Evolutionary conservation across 116 monocot species (phyloP).

Genomic region (Dioscorea cayenensis): DNA sequence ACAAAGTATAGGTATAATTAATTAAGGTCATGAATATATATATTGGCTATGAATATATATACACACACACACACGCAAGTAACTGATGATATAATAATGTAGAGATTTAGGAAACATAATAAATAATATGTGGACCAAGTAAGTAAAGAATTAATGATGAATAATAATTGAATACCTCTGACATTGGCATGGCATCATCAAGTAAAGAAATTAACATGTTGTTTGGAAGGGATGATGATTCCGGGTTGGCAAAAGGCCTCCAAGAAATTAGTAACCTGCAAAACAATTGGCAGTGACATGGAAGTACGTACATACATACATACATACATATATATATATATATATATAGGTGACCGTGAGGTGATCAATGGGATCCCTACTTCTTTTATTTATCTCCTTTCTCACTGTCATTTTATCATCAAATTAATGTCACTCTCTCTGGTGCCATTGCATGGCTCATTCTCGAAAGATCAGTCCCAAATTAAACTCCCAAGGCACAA

Average conservation of each 20-base stretch:
- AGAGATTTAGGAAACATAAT: no score
- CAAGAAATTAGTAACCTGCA: slow-evolving; percentile 39
- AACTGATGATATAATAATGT: no score
- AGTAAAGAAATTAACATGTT: slow-evolving; percentile 18
- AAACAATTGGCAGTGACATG: slow-evolving; percentile 50
- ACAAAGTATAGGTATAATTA: no score
- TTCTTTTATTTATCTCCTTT: slow-evolving; percentile 33
- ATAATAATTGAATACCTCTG: slow-evolving; percentile 23
- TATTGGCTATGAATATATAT: no score
- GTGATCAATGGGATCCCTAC: slow-evolving; percentile 30
- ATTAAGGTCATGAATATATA: no score
- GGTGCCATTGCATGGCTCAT: slow-evolving; percentile 54
- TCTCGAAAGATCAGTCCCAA: slow-evolving; percentile 56
- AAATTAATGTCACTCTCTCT: slow-evolving; percentile 33
- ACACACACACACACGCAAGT: no score
- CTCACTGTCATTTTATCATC: slow-evolving; percentile 67
- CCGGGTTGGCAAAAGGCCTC: slow-evolving; percentile 41
- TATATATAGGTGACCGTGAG: slow-evolving; percentile 44
- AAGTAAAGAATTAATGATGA: no score
- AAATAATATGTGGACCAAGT: no score
- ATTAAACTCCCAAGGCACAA: slow-evolving; percentile 33
- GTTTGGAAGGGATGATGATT: slow-evolving; percentile 42
- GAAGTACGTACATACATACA: no score
- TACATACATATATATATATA: no score
- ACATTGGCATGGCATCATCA: no score